Evolutionary conservation across 257 asterid genomes (phyloP).

Genomic region (Penstemon newberryi): DNA sequence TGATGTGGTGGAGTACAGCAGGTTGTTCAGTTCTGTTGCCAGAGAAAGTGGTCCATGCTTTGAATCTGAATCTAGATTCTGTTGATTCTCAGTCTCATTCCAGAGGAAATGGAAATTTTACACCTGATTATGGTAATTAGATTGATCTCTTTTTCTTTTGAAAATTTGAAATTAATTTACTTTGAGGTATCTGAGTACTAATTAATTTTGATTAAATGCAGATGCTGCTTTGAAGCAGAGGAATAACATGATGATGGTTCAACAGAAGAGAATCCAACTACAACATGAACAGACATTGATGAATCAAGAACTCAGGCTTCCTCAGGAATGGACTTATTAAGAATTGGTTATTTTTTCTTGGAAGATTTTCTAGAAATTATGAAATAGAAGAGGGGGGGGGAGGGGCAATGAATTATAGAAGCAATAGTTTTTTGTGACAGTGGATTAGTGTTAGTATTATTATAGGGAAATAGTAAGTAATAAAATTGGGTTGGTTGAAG

Average conservation of each 20-base stretch:
- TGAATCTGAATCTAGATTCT: constrained; percentile 54
- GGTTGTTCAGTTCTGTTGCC: constrained; percentile 61
- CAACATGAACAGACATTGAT: constrained; percentile 19
- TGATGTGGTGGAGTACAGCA: constrained; percentile 19
- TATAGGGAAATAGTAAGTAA: constrained; percentile 9
- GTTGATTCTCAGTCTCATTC: constrained; percentile 31
- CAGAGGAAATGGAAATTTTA: constrained; percentile 20
- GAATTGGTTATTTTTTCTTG: background rate
- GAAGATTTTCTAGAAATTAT: too few relatives aligned
- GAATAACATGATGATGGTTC: constrained; percentile 21
- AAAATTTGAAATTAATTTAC: background rate
- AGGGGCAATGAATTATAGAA: background rate
- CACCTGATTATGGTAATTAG: constrained; percentile 36
- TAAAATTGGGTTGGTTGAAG: constrained; percentile 27
- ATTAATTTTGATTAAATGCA: background rate
- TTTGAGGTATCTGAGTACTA: background rate
- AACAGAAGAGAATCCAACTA: constrained; percentile 36
- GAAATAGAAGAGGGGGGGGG: background rate
- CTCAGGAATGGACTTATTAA: constrained; percentile 82
- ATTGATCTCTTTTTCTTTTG: background rate
- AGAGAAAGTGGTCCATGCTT: constrained; percentile 63
- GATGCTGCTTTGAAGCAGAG: constrained; percentile 25
- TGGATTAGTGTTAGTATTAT: constrained; percentile 15
- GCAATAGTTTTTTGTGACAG: constrained; percentile 18
- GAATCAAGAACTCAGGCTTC: constrained; percentile 56